These are phyloP conservation scores for Cryphonectria carpinicola DNA, from an alignment of 2,329 filamentous ascomycete species.

Conservation along the genomic window DNA sequence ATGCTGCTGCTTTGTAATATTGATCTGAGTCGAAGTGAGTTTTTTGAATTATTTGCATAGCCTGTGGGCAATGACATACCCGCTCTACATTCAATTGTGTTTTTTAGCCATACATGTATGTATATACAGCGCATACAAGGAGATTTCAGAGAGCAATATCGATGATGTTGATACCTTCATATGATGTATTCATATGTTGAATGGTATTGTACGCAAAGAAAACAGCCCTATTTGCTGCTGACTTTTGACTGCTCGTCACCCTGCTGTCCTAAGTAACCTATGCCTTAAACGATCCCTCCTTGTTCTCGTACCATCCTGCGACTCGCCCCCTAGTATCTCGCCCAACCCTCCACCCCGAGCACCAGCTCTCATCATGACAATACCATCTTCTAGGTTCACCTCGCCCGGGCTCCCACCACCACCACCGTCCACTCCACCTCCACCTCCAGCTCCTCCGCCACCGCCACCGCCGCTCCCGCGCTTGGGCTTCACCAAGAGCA, in stretches of 20 bases:
- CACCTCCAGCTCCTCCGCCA: constrained; percentile 31
- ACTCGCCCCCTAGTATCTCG: background rate
- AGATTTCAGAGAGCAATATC: background rate
- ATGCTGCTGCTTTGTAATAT: background rate
- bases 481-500: constrained; percentile 79
- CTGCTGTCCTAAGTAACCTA: background rate
- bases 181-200: background rate
- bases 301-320: background rate
- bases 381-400: background rate
- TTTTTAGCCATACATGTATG: background rate
- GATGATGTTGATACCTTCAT: background rate
- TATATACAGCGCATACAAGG: background rate
- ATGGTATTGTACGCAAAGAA: background rate
- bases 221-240: background rate
- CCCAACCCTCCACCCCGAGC: background rate
- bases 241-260: background rate
- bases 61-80: background rate
- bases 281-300: background rate
- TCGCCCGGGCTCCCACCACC: constrained; percentile 21
- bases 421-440: background rate
- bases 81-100: background rate
- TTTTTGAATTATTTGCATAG: background rate
- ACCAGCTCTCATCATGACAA: background rate
- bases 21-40: background rate
- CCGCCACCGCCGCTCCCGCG: constrained; percentile 15